Evolutionary conservation across 495 filamentous ascomycete species (phyloP), one percentile per base, ranked within the genome.

Genomic region (Filosporella fistucella): DNA sequence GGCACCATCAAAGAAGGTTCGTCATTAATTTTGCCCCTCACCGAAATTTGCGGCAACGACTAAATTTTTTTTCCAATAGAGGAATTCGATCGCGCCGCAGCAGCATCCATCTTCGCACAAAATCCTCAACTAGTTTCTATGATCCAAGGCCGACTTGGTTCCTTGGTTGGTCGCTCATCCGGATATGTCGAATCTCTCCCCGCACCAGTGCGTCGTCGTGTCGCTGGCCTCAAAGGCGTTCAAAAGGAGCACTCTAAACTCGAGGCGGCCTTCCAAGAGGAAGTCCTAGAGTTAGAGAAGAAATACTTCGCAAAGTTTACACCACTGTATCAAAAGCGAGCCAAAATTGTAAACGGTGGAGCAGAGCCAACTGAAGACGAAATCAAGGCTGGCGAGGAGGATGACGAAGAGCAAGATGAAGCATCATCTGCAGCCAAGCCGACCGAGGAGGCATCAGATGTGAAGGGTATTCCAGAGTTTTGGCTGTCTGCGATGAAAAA

Each of bases 401-500:
- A 88, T 43, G 77, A 88, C 9, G 84, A 89, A 29, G 73, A 80
- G 1, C 76, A 76, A 0, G 80, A 84, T 34, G 74, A 78, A 8
- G 71, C 78, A 20, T 63, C 67, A 6, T 65, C 68, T 30, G 54
- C 60, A n/a, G 76, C 77, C 57, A 72, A 74, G 55, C n/a, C n/a
- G n/a, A 56, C 69, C 22, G 74, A 77, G 52, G 69, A 81, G 43
- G 70, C 80, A 52, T 69, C 75, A 47, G 58, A 63, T 47, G 44
- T 69, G 29, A 71, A 72, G 49, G 59, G 63, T 35, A 95, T 97
- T 52, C 94, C 94, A 26, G 94, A 99, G 67, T 99, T 99, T 76
- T 99, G 94, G 94, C 76, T 99, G 22, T 96, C 91, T 49, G 89
- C 94, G 52, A 97, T 99, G 93, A 99, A 99, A 77, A 99, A 97